Percentiles rank a stretch among this genome's conserved stretches.
Evolutionary conservation across 805 yeast species (phyloP).

Genomic region (Hanseniaspora nectarophila): DNA sequence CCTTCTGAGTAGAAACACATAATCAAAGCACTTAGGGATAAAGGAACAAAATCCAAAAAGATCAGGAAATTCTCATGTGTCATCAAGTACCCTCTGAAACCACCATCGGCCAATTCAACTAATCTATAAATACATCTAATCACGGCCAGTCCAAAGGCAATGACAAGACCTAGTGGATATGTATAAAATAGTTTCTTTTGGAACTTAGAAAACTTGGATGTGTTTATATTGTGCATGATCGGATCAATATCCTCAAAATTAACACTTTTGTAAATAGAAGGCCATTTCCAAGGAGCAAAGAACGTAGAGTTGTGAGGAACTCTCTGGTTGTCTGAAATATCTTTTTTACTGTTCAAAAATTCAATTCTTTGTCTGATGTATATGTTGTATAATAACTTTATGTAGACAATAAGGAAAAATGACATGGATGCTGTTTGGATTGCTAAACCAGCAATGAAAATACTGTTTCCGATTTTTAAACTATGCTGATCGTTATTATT

Average conservation of each 20-base stretch:
- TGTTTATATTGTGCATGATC: conserved; percentile 23
- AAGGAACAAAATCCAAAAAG: conserved; percentile 52
- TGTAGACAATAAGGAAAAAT: conserved; percentile 42
- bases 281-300: conserved; percentile 13
- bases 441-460: conserved; percentile 69
- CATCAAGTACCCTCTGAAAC: conserved; percentile 55
- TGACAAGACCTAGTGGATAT: conserved; percentile 37
- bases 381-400: conserved; percentile 35
- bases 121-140: conserved; percentile 64
- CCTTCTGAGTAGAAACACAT: conserved; percentile 54
- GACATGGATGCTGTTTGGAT: conserved; percentile 64
- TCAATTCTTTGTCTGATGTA: conserved; percentile 25
- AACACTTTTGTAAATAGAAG: not conserved
- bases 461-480: not conserved
- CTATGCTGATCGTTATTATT: conserved; percentile 21
- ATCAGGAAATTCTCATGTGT: conserved; percentile 48
- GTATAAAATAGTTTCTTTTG: conserved; percentile 17
- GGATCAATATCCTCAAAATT: not conserved
- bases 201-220: not conserved
- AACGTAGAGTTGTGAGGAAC: not conserved
- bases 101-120: conserved; percentile 57
- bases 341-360: conserved; percentile 15
- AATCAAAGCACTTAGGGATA: conserved; percentile 35
- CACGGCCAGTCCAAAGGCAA: conserved; percentile 43
- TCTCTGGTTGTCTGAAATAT: conserved; percentile 12